Evolutionary conservation across 306 rosid species (phyloP), one percentile per base, ranked within the genome.

Genomic region (Corylus heterophylla): DNA sequence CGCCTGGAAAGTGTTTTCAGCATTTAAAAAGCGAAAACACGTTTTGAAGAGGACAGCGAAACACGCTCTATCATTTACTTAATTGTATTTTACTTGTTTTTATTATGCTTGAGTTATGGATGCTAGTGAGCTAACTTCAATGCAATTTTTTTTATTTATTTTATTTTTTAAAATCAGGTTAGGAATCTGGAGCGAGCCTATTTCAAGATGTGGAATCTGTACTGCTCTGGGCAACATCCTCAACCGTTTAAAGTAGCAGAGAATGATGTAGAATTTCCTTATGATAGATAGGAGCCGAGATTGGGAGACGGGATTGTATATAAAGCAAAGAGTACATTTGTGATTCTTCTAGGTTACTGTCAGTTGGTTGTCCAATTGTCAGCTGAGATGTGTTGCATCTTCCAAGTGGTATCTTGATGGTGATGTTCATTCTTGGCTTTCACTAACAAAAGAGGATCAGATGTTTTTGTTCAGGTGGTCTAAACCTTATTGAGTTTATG

Each of bases 121-220:
- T 14, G 51, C 22, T 75, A 74, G 71, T 63, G 10, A 73, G 45
- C 37, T 12, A 8, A 45, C 73, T 12, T 50, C 55, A 64, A 68
- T 76, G 56, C 81, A 35, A 6, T 14, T 35, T 16, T 64, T 12
- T 12, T 2, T 22, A 3, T 25, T 64, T 12, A 25, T 2, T 22
- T 25, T 2, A 31, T 12, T 62, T 63, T 31, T 12, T 29, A 31
- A 16, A 42, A 67, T 35, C 86, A 88, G 91, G 91, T 88, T 74
- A 83, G 84, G 78, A 88, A 88, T 83, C 91, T 88, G 3, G 91
- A 88, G 68, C 83, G 91, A 58, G 75, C 79, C 49, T 88, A 83
- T 83, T 88, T 88, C 50, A 85, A 73, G 68, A 88, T 88, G 91
- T 88, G 89, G 89, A 88, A 83, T 78, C 76, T 88, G 83, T 87